Percentiles rank a stretch among this genome's conserved stretches.
phyloP scores from a whole-genome alignment of 2,329 filamentous ascomycete species.

The Epichloe hybrida region DNA sequence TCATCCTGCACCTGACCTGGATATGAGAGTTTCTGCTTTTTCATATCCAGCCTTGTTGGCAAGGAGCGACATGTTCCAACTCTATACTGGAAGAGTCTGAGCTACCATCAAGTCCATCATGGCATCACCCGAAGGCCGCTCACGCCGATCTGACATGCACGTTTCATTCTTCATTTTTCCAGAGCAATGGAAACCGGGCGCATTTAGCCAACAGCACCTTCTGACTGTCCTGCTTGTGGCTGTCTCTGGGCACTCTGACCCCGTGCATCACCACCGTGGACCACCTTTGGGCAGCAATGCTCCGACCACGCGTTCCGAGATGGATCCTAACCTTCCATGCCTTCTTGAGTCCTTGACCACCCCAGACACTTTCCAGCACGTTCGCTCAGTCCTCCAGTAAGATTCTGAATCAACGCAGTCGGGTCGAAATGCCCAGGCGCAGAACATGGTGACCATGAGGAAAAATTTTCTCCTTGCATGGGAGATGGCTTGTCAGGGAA shows the following conservation, averaged over 20 bases:
- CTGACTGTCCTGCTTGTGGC: neutral
- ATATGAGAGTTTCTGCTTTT: too few relatives aligned
- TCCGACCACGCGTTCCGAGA: neutral
- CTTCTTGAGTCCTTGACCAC: neutral
- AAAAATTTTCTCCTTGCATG: neutral
- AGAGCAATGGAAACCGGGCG: too few relatives aligned
- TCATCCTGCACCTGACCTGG: too few relatives aligned
- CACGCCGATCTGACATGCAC: too few relatives aligned
- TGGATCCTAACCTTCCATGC: neutral
- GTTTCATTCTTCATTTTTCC: too few relatives aligned
- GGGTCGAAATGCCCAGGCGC: neutral
- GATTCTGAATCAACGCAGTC: neutral
- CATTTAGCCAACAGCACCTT: too few relatives aligned
- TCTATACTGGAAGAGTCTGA: too few relatives aligned
- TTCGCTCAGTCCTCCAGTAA: neutral
- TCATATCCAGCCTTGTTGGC: too few relatives aligned
- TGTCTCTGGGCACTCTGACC: neutral
- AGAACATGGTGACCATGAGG: neutral
- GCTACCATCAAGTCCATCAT: too few relatives aligned
- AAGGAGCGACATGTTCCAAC: too few relatives aligned
- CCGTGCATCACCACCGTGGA: neutral
- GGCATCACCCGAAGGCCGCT: too few relatives aligned
- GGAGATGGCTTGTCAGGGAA: too few relatives aligned
- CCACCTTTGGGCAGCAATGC: slow-evolving; percentile 11
- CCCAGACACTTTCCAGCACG: neutral